Evolutionary conservation across 179 eudicot species (phyloP), one percentile per base, ranked within the genome.

Genomic region (Amaranthus tricolor): DNA sequence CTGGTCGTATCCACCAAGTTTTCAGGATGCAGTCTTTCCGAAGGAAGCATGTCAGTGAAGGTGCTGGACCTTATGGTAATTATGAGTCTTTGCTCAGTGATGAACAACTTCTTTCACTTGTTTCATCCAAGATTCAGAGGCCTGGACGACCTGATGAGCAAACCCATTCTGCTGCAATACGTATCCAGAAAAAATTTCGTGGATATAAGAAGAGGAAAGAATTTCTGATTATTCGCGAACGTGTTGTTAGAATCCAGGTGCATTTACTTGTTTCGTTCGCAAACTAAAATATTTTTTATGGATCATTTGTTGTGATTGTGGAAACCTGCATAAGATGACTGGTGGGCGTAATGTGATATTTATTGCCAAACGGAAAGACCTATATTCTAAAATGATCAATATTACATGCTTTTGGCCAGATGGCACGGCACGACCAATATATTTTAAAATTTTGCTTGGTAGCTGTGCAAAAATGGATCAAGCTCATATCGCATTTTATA

Each of bases 171-270:
- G 92, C 94, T 68, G 96, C 96, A 49, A 53, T 79, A 49, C 82
- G 72, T 49, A 91, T 91, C 64, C 96, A 91, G 80, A 86, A 86
- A 65, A 89, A 90, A 66, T 91, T 72, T 67, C 90, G 94, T 62
- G 89, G 90, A 49, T 89, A 88, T 86, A 86, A 85, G 71, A 82
- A 80, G 72, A 80, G 94, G 73, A 88, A 77, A 70, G 90, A 91
- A 24, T 91, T 89, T 74, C 58, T 91, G 56, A 78, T 66, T 60
- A 82, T 89, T 44, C 88, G 93, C 21, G 83, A 88, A 74, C 83
- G 87, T 71, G 83, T 88, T 58, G 89, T 90, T 70, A 89, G 81
- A 74, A 87, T 90, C 70, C 96, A 90, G 91, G 96, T 89, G 74
- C 43, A 65, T 76, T 50, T 21, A n/a, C 47, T 19, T 20, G 20